Percentiles rank a stretch among this genome's conserved stretches.
Evolutionary conservation across 2,329 filamentous ascomycete species (phyloP).

Genomic region (Aspergillus novoparasiticus): DNA sequence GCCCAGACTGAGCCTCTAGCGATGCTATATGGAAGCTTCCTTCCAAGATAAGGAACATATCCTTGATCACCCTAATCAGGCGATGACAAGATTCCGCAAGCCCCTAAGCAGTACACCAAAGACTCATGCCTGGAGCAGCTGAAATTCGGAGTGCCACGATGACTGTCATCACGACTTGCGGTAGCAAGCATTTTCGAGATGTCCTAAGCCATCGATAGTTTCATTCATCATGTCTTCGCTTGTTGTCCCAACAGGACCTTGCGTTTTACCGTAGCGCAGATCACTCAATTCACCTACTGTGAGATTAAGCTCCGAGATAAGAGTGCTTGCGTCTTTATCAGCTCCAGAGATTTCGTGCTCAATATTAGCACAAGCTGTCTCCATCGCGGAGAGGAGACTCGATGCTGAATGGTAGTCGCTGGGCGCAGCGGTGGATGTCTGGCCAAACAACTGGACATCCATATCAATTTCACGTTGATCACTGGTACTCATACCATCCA

Average conservation of each 20-base stretch:
- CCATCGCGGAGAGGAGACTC: conserved; percentile 70
- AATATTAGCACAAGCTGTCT: conserved; percentile 65
- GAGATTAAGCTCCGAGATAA: conserved; percentile 64
- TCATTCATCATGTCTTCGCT: conserved; percentile 62
- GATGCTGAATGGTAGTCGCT: conserved; percentile 60
- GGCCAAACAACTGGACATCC: conserved; percentile 63
- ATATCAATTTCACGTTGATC: conserved; percentile 46
- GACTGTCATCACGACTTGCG: conserved; percentile 7
- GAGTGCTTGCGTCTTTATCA: conserved; percentile 63
- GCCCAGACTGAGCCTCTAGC: background rate
- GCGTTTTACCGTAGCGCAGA: conserved; percentile 75
- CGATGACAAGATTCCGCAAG: background rate
- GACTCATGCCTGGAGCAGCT: background rate
- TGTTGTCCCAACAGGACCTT: conserved; percentile 55
- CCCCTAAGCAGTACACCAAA: background rate
- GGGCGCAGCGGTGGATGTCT: conserved; percentile 39
- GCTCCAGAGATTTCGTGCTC: conserved; percentile 68
- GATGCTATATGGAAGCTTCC: background rate
- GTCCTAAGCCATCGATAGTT: conserved; percentile 66
- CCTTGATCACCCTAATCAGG: background rate
- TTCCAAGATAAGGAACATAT: too few relatives aligned
- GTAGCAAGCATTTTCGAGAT: conserved; percentile 66
- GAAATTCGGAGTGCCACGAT: too few relatives aligned
- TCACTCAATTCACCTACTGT: conserved; percentile 77
- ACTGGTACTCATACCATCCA: conserved; percentile 34